phyloP scores from a whole-genome alignment of 2,329 filamentous ascomycete species.

The Trichoderma koningii region DNA sequence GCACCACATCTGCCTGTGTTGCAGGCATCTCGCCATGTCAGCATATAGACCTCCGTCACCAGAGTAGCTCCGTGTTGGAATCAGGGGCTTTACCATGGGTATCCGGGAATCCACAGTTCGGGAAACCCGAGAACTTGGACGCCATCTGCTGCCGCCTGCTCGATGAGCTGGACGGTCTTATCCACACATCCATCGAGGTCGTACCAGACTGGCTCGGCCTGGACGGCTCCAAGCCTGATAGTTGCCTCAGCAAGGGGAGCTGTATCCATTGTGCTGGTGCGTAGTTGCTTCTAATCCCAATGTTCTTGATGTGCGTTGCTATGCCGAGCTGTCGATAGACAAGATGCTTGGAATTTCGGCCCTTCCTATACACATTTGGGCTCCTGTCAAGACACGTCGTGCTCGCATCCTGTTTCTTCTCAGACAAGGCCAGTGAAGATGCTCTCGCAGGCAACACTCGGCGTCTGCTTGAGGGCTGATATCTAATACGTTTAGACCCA shows the following conservation, averaged over 20 bases:
- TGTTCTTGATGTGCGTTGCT: neutral
- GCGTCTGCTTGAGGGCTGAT: neutral
- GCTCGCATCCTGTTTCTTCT: slow-evolving; percentile 5
- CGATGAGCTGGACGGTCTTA: slow-evolving; percentile 55
- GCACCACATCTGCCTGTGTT: slow-evolving; percentile 18
- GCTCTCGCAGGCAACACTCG: neutral
- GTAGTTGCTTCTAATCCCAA: too few species aligned
- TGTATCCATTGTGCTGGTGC: neutral
- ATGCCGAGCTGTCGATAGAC: neutral
- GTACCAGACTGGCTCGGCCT: slow-evolving; percentile 55
- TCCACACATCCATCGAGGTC: slow-evolving; percentile 54
- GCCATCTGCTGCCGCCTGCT: slow-evolving; percentile 52
- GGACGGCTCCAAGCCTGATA: slow-evolving; percentile 40
- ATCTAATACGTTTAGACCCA: neutral
- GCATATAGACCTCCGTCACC: neutral
- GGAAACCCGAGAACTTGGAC: slow-evolving; percentile 58
- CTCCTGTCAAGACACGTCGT: neutral
- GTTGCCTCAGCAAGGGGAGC: neutral
- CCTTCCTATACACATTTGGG: neutral
- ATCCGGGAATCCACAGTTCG: slow-evolving; percentile 37
- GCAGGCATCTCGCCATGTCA: slow-evolving; percentile 8
- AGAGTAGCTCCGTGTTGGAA: too few species aligned
- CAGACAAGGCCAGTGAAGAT: neutral
- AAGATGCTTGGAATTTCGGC: neutral
- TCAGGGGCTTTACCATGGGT: slow-evolving; percentile 16